Evolutionary conservation across 768 basidiomycete genomes (phyloP), one percentile per base, ranked within the genome.

Genomic region (Hemileccinum impolitum): DNA sequence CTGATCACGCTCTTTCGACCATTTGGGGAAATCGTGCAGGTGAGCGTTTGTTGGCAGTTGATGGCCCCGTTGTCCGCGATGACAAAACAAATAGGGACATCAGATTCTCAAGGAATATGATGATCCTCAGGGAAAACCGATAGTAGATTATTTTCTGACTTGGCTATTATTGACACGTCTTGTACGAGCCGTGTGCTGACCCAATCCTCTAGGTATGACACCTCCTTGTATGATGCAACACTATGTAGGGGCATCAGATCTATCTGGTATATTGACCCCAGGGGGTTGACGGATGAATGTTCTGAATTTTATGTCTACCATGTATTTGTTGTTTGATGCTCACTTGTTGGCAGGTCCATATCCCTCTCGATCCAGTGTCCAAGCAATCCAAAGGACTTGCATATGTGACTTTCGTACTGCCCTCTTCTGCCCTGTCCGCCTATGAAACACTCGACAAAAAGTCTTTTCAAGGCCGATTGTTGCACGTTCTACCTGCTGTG

Each of bases 401-500:
- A 1, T 88, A 81, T 55, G 73, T 85, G 28, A 72, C 74, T 3
- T 88, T 77, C 50, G 63, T 54, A 8, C 63, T 71, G 2, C 62
- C 80, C 0, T 50, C 69, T 3, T 66, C 72, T 14, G 85, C 87
- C 0, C 58, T 93, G 1, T 69, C 75, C 0, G 96, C 95, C 0
- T 92, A 85, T 56, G 78, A 84, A 48, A 75, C 75, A 0, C 75
- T 97, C 30, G 94, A 98, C 63, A 83, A 82, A 48, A 84, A 76
- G 32, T 83, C 90, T 0, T 94, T 96, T 67, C 93, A 94, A 69
- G 96, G 96, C 3, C 83, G 96, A 25, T 66, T 98, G 0, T 66
- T 99, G 2, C 96, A 98, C 62, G 84, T 98, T 45, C 74, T 99
- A 1, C 88, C 89, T 0, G 93, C 91, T 1, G 81, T 90, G 2